These are phyloP conservation scores for Verticillium alfalfae DNA, from an alignment of 2,329 filamentous ascomycete genomes.

Conservation along the genomic window DNA sequence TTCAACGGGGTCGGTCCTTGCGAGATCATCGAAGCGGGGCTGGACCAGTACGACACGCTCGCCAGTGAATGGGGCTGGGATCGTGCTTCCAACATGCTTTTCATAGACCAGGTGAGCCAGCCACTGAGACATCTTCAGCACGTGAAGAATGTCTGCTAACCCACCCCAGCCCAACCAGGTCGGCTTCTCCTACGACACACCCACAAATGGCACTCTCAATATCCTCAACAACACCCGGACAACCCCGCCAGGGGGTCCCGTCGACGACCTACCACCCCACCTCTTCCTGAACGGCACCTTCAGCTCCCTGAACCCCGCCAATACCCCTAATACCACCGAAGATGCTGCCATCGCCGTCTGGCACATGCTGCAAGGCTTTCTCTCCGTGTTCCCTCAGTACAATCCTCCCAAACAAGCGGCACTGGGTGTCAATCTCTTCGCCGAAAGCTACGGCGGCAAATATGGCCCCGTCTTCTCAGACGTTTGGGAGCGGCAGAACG, in stretches of 20 bases:
- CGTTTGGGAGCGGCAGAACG: slow-evolving; percentile 57
- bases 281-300: slow-evolving; percentile 60
- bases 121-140: slow-evolving; percentile 9
- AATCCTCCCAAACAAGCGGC: slow-evolving; percentile 41
- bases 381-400: slow-evolving; percentile 54
- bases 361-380: slow-evolving; percentile 60
- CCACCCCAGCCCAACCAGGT: slow-evolving; percentile 59
- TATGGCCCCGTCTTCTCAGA: slow-evolving; percentile 63
- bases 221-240: slow-evolving; percentile 33
- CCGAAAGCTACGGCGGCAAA: slow-evolving; percentile 65
- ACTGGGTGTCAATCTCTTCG: slow-evolving; percentile 58
- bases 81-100: slow-evolving; percentile 46
- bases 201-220: slow-evolving; percentile 55
- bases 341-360: slow-evolving; percentile 55
- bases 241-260: slow-evolving; percentile 20
- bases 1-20: slow-evolving; percentile 56
- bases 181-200: slow-evolving; percentile 61
- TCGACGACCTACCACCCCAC: slow-evolving; percentile 17
- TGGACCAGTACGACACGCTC: slow-evolving; percentile 46
- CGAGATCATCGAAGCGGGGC: slow-evolving; percentile 39
- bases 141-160: slow-evolving; percentile 14
- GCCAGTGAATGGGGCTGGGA: slow-evolving; percentile 63
- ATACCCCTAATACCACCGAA: slow-evolving; percentile 50
- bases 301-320: slow-evolving; percentile 41
- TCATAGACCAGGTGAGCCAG: slow-evolving; percentile 45